Evolutionary conservation across 441 rosid genomes (phyloP).

Genomic region (Aleurites moluccanus): DNA sequence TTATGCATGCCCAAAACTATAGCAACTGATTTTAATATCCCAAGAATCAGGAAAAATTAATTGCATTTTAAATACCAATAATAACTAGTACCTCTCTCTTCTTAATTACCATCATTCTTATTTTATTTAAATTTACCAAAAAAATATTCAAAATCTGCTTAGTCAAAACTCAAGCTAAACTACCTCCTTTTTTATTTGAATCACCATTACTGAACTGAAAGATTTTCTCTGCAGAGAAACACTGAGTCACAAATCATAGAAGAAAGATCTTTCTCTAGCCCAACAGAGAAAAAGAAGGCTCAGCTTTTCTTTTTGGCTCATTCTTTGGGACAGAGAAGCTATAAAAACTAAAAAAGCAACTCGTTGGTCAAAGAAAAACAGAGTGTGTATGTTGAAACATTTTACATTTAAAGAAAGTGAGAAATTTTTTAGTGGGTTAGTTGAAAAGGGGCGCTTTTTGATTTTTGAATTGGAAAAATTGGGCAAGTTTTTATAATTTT

Average conservation of each 20-base stretch:
- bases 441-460: not conserved
- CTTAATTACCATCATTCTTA: conserved; percentile 26
- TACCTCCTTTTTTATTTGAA: conserved; percentile 17
- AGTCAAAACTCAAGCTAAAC: conserved; percentile 33
- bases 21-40: conserved; percentile 25
- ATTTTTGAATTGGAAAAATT: conserved; percentile 33
- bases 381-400: not conserved
- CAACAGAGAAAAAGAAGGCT: conserved; percentile 31
- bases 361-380: conserved; percentile 18
- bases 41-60: conserved; percentile 26
- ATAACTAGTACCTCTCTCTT: conserved; percentile 30
- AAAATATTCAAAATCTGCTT: conserved; percentile 26
- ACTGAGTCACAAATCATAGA: conserved; percentile 34
- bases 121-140: conserved; percentile 18
- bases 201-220: conserved; percentile 12
- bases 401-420: conserved; percentile 8
- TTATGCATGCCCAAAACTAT: conserved; percentile 5
- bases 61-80: conserved; percentile 12
- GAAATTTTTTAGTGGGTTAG: not conserved
- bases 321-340: conserved; percentile 24
- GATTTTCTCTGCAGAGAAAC: conserved; percentile 27
- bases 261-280: conserved; percentile 37
- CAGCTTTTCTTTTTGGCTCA: conserved; percentile 32
- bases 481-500: conserved; percentile 10
- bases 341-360: conserved; percentile 16